A percentile compares a stretch with the other conserved stretches of the same genome.
These are phyloP conservation scores for Harringtonia lauricola DNA, from an alignment of 2,329 filamentous ascomycete genomes.

Conservation along the genomic window DNA sequence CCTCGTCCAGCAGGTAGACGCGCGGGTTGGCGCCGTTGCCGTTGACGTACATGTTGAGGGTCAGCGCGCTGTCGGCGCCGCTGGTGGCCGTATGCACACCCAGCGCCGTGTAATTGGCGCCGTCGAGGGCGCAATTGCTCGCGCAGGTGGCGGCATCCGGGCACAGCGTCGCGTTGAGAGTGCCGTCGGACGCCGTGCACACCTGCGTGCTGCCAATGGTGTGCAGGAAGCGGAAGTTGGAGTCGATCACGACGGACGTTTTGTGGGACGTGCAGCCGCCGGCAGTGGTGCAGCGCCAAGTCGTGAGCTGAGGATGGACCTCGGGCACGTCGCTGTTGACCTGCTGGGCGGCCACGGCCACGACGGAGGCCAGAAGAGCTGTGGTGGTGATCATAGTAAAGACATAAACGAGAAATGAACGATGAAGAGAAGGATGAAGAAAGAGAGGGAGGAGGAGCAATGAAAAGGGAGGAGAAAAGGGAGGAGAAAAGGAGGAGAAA, in stretches of 20 bases:
- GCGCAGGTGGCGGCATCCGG: conserved; percentile 9
- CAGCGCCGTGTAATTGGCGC: conserved; percentile 5
- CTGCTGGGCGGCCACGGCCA: conserved; percentile 8
- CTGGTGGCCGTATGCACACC: conserved; percentile 4
- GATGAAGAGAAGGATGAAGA: no score
- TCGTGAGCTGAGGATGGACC: conserved; percentile 36
- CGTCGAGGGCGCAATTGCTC: conserved; percentile 9
- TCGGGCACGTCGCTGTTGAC: conserved; percentile 17
- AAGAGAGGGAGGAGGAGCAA: no score
- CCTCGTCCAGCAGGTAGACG: conserved; percentile 44
- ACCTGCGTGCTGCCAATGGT: not conserved
- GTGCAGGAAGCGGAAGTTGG: conserved; percentile 12
- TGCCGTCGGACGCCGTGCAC: conserved; percentile 2
- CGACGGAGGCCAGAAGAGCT: not conserved
- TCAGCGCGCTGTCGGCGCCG: conserved; percentile 2
- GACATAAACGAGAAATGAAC: not conserved
- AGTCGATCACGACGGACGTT: conserved; percentile 40
- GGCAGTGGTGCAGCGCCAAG: conserved; percentile 36
- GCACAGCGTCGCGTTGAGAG: conserved; percentile 6
- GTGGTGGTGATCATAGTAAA: not conserved
- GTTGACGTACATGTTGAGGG: conserved; percentile 6
- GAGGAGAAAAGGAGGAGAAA: no score
- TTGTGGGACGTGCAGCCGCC: conserved; percentile 34
- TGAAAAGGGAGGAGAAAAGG: no score
- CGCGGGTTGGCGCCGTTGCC: conserved; percentile 23